A percentile compares a stretch with the other conserved stretches of the same genome.
Conservation (phyloP, 2,329 filamentous ascomycete species). For the Aschersonia sp. region DNA sequence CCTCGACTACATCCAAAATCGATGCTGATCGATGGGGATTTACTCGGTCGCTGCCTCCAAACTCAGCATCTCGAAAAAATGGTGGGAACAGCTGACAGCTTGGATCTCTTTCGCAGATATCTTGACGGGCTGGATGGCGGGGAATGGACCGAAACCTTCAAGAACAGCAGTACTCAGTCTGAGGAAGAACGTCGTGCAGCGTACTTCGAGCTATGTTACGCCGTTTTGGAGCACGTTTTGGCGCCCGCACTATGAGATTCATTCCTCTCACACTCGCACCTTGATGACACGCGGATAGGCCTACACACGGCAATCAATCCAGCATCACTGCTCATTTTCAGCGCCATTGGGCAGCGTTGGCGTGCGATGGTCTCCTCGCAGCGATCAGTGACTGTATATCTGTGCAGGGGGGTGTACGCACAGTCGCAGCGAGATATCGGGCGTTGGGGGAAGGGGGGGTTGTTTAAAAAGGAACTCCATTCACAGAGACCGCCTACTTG, state of each 20-base stretch:
- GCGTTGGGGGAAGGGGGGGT: no score
- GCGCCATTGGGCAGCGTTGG: no score
- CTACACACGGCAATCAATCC: no score
- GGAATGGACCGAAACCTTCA: slow-evolving; percentile 19
- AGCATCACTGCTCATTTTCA: no score
- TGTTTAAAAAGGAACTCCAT: no score
- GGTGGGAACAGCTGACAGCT: slow-evolving; percentile 16
- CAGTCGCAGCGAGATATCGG: no score
- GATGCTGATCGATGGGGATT: slow-evolving; percentile 55
- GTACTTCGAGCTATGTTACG: slow-evolving; percentile 36
- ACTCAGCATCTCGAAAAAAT: slow-evolving; percentile 28
- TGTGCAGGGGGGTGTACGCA: no score
- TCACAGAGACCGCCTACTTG: no score
- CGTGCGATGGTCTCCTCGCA: no score
- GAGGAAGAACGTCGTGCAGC: slow-evolving; percentile 9
- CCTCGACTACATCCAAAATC: slow-evolving; percentile 25
- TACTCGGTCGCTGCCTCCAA: slow-evolving; percentile 40
- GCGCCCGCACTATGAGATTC: slow-evolving; percentile 28
- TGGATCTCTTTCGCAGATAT: slow-evolving; percentile 30
- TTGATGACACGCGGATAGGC: no score
- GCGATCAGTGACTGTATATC: no score
- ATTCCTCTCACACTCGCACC: no score
- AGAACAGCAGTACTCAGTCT: slow-evolving; percentile 6
- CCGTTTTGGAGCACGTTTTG: slow-evolving; percentile 38
- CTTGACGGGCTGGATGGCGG: slow-evolving; percentile 35